A percentile compares a stretch with the other conserved stretches of the same genome.
These are phyloP conservation scores for Alternaria hordeiaustralica DNA, from an alignment of 2,329 filamentous ascomycete genomes.

Conservation along the genomic window DNA sequence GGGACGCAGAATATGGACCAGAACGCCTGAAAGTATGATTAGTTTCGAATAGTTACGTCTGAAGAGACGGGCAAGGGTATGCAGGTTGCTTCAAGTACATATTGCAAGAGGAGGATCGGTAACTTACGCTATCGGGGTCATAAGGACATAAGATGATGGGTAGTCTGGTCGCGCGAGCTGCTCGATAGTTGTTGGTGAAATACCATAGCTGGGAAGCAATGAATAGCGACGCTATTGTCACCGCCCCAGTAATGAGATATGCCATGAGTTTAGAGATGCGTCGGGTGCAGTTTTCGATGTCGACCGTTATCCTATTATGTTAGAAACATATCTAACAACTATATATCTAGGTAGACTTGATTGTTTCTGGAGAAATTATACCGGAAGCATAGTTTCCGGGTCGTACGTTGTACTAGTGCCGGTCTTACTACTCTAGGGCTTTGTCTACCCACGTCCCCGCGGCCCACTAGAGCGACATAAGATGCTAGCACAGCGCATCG, in stretches of 20 bases:
- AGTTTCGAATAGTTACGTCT: not conserved
- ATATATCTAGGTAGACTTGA: not conserved
- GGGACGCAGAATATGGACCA: not conserved
- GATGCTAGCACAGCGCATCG: not conserved
- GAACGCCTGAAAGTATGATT: not conserved
- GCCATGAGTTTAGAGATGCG: not conserved
- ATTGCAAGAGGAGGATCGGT: not conserved
- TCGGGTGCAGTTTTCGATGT: not conserved
- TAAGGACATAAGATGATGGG: slow-evolving; percentile 5
- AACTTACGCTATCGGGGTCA: slow-evolving; percentile 8
- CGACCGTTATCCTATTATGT: not conserved
- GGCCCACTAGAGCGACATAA: not conserved
- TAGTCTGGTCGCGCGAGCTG: not conserved
- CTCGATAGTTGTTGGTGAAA: not conserved
- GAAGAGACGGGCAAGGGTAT: not conserved
- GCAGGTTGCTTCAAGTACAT: not conserved
- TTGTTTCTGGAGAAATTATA: not conserved
- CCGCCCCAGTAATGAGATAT: not conserved
- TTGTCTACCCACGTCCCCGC: not conserved
- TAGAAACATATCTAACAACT: not conserved
- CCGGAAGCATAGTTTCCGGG: not conserved
- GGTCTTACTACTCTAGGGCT: not conserved
- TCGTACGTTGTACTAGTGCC: not conserved
- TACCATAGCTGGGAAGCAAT: not conserved
- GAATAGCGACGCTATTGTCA: not conserved